phyloP scores from a whole-genome alignment of 1,284 basidiomycete genomes.

The Fomitopsis pinicola region DNA sequence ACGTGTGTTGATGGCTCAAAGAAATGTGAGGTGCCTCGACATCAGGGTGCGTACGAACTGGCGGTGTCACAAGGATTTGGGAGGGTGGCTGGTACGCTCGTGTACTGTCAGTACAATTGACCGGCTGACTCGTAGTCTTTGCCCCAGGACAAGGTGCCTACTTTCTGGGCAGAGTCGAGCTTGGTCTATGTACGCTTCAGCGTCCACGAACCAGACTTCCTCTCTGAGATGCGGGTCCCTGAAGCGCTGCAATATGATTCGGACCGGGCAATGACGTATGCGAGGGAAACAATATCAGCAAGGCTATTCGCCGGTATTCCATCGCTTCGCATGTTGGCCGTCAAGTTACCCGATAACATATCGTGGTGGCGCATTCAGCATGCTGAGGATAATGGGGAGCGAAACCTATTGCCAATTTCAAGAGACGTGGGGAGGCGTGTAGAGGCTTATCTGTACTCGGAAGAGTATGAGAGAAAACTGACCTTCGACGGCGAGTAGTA shows the following conservation, averaged over 20 bases:
- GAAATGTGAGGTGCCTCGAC: background rate
- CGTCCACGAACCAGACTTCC: background rate
- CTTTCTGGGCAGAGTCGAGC: background rate
- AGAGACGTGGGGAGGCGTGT: background rate
- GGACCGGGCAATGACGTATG: background rate
- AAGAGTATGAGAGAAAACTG: background rate
- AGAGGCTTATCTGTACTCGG: background rate
- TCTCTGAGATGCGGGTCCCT: background rate
- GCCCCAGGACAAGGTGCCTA: background rate
- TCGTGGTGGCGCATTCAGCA: background rate
- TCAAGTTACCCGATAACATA: background rate
- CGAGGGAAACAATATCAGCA: background rate
- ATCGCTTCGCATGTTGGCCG: background rate
- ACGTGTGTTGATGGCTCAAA: background rate
- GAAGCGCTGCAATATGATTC: background rate
- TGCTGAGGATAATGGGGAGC: background rate
- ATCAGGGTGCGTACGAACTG: background rate
- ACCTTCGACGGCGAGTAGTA: background rate
- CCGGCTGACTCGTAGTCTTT: too few species aligned
- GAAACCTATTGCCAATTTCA: background rate
- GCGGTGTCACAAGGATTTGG: background rate
- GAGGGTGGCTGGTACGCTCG: background rate
- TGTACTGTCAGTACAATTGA: background rate
- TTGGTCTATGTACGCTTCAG: background rate
- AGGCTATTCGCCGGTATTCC: background rate